A percentile compares a stretch with the other conserved stretches of the same genome.
phyloP scores from a whole-genome alignment of 441 rosid species.

The Biscutella auriculata region DNA sequence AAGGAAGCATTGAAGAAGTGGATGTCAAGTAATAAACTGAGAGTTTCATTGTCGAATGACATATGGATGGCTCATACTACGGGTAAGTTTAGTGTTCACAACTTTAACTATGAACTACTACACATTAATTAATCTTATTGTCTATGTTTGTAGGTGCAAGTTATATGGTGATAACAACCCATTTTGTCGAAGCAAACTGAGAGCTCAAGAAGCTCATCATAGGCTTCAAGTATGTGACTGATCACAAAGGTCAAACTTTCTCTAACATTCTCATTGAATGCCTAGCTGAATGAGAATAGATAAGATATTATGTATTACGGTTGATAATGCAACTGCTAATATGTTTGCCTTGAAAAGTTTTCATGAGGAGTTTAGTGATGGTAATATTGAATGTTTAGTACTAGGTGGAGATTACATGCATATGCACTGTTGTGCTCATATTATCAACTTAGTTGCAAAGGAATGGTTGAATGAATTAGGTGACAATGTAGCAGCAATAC shows the following conservation, averaged over 20 bases:
- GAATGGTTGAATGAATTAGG: not conserved
- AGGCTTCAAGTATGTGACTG: not conserved
- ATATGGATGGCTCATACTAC: not conserved
- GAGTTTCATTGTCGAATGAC: not conserved
- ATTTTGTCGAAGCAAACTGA: not conserved
- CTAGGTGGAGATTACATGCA: not conserved
- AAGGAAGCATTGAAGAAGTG: not conserved
- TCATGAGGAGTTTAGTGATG: not conserved
- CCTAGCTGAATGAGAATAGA: too few relatives aligned
- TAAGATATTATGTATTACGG: not conserved
- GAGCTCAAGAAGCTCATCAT: not conserved
- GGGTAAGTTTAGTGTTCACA: not conserved
- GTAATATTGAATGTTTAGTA: not conserved
- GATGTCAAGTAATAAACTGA: not conserved
- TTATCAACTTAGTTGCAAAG: not conserved
- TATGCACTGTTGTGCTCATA: not conserved
- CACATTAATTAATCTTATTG: too few relatives aligned
- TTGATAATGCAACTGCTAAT: not conserved
- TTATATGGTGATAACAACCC: not conserved
- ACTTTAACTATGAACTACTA: too few relatives aligned
- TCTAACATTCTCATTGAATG: too few relatives aligned
- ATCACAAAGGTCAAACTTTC: not conserved
- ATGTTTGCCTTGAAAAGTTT: not conserved
- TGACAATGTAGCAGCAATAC: not conserved
- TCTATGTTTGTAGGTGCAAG: not conserved